phyloP scores from a whole-genome alignment of 306 rosid genomes.

The Acacia crassicarpa region DNA sequence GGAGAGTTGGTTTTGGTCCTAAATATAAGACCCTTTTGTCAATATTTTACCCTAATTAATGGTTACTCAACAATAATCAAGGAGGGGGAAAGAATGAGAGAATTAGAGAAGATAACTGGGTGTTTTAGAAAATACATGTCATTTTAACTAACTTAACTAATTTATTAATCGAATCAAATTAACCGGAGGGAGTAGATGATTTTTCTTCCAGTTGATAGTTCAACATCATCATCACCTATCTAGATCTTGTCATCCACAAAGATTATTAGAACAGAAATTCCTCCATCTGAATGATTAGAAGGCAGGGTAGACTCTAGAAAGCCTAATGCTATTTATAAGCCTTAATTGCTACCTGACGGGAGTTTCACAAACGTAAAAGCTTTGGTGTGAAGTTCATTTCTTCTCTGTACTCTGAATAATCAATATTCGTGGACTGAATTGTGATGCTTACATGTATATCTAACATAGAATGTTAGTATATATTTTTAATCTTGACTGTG shows the following conservation, averaged over 20 bases:
- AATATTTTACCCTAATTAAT: too few species aligned
- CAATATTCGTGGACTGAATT: background rate
- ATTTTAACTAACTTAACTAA: too few species aligned
- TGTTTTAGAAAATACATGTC: too few species aligned
- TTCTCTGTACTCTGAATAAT: background rate
- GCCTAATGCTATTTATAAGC: background rate
- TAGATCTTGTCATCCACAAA: background rate
- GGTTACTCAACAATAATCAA: too few species aligned
- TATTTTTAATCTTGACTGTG: constrained; percentile 12
- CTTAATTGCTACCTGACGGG: background rate
- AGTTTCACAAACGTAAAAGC: background rate
- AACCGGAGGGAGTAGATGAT: background rate
- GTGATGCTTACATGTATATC: background rate
- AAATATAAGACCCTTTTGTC: too few species aligned
- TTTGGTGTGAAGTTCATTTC: background rate
- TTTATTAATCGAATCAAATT: too few species aligned
- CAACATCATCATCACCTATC: background rate
- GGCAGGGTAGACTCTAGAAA: background rate
- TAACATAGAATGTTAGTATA: background rate
- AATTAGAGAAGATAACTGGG: too few species aligned
- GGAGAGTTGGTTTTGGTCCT: too few species aligned
- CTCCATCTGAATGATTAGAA: background rate
- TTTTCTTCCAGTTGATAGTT: background rate
- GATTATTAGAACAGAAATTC: background rate
- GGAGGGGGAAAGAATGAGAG: too few species aligned